Evolutionary conservation across 2,329 filamentous ascomycete genomes (phyloP).

Genomic region (Penicillium sp.): DNA sequence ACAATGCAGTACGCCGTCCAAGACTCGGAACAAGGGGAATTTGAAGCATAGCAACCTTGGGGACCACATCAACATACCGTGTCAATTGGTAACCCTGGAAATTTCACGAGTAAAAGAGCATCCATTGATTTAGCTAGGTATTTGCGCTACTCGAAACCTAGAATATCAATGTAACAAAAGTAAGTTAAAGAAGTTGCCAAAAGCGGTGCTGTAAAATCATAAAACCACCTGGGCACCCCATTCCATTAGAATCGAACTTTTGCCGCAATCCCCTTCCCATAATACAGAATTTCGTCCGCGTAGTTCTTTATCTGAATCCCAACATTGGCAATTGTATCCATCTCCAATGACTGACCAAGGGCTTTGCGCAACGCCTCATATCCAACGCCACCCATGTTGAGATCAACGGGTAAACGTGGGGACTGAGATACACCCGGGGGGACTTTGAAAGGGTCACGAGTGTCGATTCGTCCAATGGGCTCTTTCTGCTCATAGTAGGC

Average conservation of each 20-base stretch:
- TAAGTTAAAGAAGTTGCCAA: no score
- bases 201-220: no score
- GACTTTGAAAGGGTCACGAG: slow-evolving; percentile 72
- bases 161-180: no score
- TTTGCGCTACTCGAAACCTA: no score
- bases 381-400: slow-evolving; percentile 75
- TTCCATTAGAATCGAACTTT: slow-evolving; percentile 47
- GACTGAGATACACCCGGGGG: slow-evolving; percentile 72
- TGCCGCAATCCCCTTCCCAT: slow-evolving; percentile 70
- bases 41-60: no score
- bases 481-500: slow-evolving; percentile 82
- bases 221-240: no score
- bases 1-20: no score
- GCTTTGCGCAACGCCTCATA: slow-evolving; percentile 80
- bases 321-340: slow-evolving; percentile 77
- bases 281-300: slow-evolving; percentile 71
- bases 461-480: slow-evolving; percentile 74
- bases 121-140: no score
- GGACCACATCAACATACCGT: no score
- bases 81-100: no score
- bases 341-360: slow-evolving; percentile 74
- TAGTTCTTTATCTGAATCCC: slow-evolving; percentile 74
- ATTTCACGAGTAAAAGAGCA: no score
- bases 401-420: slow-evolving; percentile 78
- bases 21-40: no score